These are phyloP conservation scores for Trapa bicornis DNA, from an alignment of 345 rosid species.

Conservation along the genomic window DNA sequence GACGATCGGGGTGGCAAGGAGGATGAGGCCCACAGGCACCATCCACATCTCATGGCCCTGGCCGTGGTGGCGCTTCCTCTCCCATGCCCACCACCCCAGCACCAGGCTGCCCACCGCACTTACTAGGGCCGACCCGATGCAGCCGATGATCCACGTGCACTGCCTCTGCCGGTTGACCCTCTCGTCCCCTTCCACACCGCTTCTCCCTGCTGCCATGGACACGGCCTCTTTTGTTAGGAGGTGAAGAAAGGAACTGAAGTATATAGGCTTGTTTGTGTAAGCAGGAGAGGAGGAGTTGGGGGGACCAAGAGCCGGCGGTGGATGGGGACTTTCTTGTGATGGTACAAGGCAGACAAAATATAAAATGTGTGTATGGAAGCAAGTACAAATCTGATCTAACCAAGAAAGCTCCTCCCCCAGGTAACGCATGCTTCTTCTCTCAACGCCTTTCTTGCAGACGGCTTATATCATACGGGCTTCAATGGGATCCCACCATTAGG, in stretches of 20 bases:
- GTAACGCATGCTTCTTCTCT: background rate
- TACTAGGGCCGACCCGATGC: background rate
- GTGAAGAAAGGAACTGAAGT: background rate
- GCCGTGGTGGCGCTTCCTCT: background rate
- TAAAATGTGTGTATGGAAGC: background rate
- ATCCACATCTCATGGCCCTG: background rate
- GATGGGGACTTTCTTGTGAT: background rate
- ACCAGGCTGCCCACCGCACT: background rate
- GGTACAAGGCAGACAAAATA: background rate
- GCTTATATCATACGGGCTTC: too few relatives aligned
- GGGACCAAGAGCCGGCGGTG: background rate
- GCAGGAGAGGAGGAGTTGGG: background rate
- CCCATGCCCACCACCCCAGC: constrained; percentile 1
- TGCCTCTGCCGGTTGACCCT: background rate
- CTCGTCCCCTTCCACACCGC: background rate
- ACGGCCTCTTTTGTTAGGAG: background rate
- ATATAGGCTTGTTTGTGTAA: background rate
- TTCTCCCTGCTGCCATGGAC: background rate
- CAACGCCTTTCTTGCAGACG: too few relatives aligned
- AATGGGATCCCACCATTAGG: too few relatives aligned
- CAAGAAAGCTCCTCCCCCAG: constrained; percentile 1
- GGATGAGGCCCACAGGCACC: background rate
- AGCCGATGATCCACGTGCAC: background rate
- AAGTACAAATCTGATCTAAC: background rate
- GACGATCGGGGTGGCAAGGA: background rate